Evolutionary conservation across 441 rosid species (phyloP).

Genomic region (Melastoma candidum): DNA sequence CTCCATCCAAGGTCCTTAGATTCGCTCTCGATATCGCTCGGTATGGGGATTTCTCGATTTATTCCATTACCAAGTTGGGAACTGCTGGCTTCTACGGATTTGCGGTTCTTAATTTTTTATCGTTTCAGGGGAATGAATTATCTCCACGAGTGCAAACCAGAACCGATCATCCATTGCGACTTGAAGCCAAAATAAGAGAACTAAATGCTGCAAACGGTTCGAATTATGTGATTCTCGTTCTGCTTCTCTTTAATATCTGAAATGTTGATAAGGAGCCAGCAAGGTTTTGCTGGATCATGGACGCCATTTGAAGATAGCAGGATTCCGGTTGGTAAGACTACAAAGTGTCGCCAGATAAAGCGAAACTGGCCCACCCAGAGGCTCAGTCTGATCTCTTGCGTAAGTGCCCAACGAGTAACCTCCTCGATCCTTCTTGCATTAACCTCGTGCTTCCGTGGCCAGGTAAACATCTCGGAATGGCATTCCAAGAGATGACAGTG

Average conservation of each 20-base stretch:
- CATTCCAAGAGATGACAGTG: too few relatives aligned
- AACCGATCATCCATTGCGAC: slow-evolving; percentile 85
- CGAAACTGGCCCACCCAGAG: slow-evolving; percentile 39
- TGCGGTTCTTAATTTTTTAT: too few relatives aligned
- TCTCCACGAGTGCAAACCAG: slow-evolving; percentile 96
- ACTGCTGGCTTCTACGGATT: too few relatives aligned
- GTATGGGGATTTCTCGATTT: slow-evolving; percentile 21
- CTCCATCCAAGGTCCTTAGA: slow-evolving; percentile 68
- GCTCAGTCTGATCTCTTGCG: slow-evolving; percentile 44
- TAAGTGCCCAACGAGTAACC: slow-evolving; percentile 23
- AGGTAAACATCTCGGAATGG: too few relatives aligned
- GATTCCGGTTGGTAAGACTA: too few relatives aligned
- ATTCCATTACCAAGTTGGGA: too few relatives aligned
- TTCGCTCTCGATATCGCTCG: slow-evolving; percentile 86
- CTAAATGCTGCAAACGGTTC: slow-evolving; percentile 35
- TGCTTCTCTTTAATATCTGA: slow-evolving; percentile 55
- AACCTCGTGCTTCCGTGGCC: too few relatives aligned
- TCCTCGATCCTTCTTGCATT: too few relatives aligned
- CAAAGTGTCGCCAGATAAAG: slow-evolving; percentile 54
- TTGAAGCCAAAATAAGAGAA: slow-evolving; percentile 85
- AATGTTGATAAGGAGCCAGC: background rate
- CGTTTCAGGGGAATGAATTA: slow-evolving; percentile 86
- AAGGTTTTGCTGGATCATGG: too few relatives aligned
- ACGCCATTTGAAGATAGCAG: too few relatives aligned
- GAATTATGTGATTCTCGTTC: slow-evolving; percentile 4